Evolutionary conservation across 225 moss, liverwort and hornwort genomes (phyloP).

Genomic region (Takakia lepidozioides): DNA sequence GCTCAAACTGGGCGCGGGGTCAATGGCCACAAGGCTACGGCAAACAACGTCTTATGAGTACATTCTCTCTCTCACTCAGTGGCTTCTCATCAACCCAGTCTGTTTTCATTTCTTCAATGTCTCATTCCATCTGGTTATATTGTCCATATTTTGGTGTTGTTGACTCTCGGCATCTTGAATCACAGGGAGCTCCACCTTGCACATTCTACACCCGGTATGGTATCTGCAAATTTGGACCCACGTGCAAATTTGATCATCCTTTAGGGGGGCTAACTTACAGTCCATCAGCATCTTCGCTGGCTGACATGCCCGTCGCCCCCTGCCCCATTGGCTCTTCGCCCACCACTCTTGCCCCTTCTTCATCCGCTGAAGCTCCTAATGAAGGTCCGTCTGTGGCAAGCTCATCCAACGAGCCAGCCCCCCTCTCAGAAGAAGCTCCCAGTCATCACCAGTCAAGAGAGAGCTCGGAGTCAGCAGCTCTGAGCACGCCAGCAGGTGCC

Average conservation of each 20-base stretch:
- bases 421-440: constrained; percentile 53
- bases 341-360: constrained; percentile 60
- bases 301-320: constrained; percentile 94
- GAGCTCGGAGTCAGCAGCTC: constrained; percentile 42
- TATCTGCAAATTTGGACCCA: constrained; percentile 97
- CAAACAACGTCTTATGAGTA: too few species aligned
- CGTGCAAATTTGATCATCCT: constrained; percentile 99
- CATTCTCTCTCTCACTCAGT: too few species aligned
- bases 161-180: too few species aligned
- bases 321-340: constrained; percentile 67
- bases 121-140: too few species aligned
- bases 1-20: too few species aligned
- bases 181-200: constrained; percentile 90
- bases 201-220: constrained; percentile 93
- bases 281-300: constrained; percentile 87
- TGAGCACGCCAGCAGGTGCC: constrained; percentile 32
- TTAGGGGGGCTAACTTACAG: constrained; percentile 73
- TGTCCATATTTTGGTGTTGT: too few species aligned
- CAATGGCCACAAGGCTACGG: too few species aligned
- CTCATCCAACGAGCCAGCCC: constrained; percentile 52
- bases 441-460: constrained; percentile 53
- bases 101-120: too few species aligned
- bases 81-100: too few species aligned
- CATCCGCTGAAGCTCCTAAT: constrained; percentile 50
- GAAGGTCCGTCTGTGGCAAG: constrained; percentile 44